phyloP scores from a whole-genome alignment of 228 moss, liverwort and hornwort genomes.

The Sphagnum magellanicum region DNA sequence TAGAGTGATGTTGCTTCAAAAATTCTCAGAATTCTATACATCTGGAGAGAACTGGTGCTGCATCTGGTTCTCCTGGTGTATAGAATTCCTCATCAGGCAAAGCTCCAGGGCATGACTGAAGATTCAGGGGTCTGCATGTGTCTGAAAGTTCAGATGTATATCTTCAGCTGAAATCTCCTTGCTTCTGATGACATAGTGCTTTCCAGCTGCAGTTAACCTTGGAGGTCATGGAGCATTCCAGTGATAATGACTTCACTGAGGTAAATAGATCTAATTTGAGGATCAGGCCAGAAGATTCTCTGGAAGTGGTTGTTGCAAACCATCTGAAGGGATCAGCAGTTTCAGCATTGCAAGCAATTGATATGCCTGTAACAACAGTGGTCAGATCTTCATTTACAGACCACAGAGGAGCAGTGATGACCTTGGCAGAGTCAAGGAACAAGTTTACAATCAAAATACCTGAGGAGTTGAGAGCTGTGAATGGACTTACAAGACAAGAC shows the following conservation, averaged over 20 bases:
- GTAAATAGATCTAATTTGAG: constrained; percentile 2
- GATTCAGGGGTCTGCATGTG: no score
- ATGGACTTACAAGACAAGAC: constrained; percentile 1
- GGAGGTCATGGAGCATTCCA: no score
- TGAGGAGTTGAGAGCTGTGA: constrained; percentile 10
- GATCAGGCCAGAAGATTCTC: not conserved
- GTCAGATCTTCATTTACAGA: constrained; percentile 14
- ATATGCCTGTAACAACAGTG: constrained; percentile 20
- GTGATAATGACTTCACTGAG: no score
- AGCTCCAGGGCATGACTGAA: no score
- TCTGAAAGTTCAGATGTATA: no score
- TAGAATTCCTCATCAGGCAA: constrained; percentile 9
- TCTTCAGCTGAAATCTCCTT: no score
- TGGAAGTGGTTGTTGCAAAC: not conserved
- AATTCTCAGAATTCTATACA: not conserved
- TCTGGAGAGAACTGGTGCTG: constrained; percentile 4
- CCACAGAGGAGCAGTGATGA: constrained; percentile 26
- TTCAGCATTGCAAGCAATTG: constrained; percentile 28
- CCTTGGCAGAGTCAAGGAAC: constrained; percentile 14
- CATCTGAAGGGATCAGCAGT: constrained; percentile 17
- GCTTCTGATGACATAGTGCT: no score
- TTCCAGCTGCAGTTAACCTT: no score
- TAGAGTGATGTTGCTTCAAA: not conserved
- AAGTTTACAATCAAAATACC: constrained; percentile 2
- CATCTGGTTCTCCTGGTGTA: constrained; percentile 10